Evolutionary conservation across 2,329 filamentous ascomycete genomes (phyloP), one percentile per base, ranked within the genome.

Genomic region (Fusarium armeniacum): DNA sequence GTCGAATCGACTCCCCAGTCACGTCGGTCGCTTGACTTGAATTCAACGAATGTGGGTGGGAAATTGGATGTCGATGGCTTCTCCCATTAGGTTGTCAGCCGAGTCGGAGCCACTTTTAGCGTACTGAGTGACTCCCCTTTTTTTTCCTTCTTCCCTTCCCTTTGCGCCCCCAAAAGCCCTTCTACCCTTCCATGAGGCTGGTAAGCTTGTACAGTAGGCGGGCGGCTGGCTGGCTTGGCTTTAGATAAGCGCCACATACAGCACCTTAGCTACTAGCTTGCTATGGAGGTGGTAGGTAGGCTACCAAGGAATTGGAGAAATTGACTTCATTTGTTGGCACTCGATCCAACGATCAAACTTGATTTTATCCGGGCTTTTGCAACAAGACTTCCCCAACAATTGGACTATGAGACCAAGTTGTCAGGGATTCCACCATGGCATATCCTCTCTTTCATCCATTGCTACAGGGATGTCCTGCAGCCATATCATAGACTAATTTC

Each of bases 41-140:
- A 71, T 59, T 61, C 70, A 63, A 60, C 58, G 50, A 70, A 70
- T 69, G 68, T 65, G 55, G 61, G 57, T 49, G 69, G 73, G 73
- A 75, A 72, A 75, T 75, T 75, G 65, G 67, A 66, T 69, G 70
- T 75, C 61, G 69, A 75, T 74, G 73, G 70, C 67, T 67, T 73
- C 70, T 74, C 58, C 62, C 55, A 66, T 56, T 46, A 47, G 52
- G 55, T 36, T 47, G 59, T 68, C 61, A 65, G 67, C 73, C 67
- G 69, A 72, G 67, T 64, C 58, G 64, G 63, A 56, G 58, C 72
- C 69, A 74, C 61, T 71, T 63, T 71, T 67, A 70, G 69, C 71
- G 59, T 62, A 65, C 36, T 32, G 13, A 40, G 61, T 66, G 60
- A 72, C 43, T 56, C 71, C 67, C 65, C 68, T 67, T 73, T 73